Base-by-base conservation (phyloP, 2,329 filamentous ascomycete species). In the Trichoderma koningiopsis region DNA sequence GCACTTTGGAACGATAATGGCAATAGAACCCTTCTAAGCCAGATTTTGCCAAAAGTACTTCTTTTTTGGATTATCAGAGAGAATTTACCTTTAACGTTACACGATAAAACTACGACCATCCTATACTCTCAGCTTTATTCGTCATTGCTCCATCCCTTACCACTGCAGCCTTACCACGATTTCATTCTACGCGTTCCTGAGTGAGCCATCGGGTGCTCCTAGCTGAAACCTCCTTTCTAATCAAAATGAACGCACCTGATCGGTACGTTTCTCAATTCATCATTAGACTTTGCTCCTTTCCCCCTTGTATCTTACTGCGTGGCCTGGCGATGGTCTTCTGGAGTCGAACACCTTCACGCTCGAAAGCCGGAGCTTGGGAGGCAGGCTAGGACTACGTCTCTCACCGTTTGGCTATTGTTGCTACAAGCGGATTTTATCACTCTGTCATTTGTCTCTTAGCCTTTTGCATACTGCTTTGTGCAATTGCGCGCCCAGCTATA, bases 221-320 rank as follows among this genome's bases (percentile, higher is more conserved):
- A 13, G 4, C 49, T 8, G 19, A 61, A 53, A 31, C 24, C 22
- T 49, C 1, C 10, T 14, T 24, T 47, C 16, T 43, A n/a, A 70
- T 10, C 72, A 83, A 73, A 33, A 87, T 87, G 85, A 87, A 87
- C 80, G 85, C 85, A 14, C 85, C 85, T 22, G 85, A 87, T 75
- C 81, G 85, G 85, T 87, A 73, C 78, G 85, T 79, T 49, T 63
- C 19, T 60, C 11, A 37, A 37, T 40, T 31, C 3, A 58, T 14
- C 6, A 35, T 19, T 59, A 8, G 1, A 31, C 6, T 47, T 19
- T 16, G 24, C 11, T 22, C 16, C 43, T 43, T 2, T 27, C n/a
- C n/a, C 13, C n/a, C 19, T 55, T 33, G 11, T 7, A 5, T 22
- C 14, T 55, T 16, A 14, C 16, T 24, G 6, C n/a, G 1, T 35